These are phyloP conservation scores for Letharia lupina DNA, from an alignment of 495 filamentous ascomycete genomes.

Conservation along the genomic window DNA sequence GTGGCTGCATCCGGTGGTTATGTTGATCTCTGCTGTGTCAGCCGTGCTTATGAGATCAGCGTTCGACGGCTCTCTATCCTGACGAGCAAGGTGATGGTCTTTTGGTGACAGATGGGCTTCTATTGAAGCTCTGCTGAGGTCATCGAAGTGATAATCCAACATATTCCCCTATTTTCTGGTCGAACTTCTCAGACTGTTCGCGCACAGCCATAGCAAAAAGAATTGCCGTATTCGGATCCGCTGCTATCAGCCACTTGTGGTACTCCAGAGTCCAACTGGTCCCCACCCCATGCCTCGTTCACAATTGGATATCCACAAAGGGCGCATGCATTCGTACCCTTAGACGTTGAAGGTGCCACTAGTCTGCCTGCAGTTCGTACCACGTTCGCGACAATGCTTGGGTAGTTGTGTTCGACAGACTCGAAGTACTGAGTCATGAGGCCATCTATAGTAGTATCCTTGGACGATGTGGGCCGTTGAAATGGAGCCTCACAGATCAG, in stretches of 20 bases:
- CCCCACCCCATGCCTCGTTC: conserved; percentile 33
- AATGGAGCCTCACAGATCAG: conserved; percentile 38
- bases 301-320: conserved; percentile 40
- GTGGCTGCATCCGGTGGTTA: too few species aligned
- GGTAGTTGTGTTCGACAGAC: conserved; percentile 79
- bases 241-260: neutral
- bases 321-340: conserved; percentile 26
- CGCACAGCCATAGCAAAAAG: conserved; percentile 53
- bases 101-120: too few species aligned
- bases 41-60: too few species aligned
- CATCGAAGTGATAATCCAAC: neutral
- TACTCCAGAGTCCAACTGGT: conserved; percentile 23
- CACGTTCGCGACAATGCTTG: conserved; percentile 88
- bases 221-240: conserved; percentile 11
- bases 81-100: too few species aligned
- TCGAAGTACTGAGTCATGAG: conserved; percentile 83
- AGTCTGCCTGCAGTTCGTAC: conserved; percentile 80
- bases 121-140: too few species aligned
- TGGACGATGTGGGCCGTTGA: conserved; percentile 48
- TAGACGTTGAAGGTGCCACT: conserved; percentile 22
- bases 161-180: neutral
- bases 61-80: too few species aligned
- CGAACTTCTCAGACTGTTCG: conserved; percentile 32
- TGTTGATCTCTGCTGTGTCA: too few species aligned
- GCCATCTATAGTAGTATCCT: conserved; percentile 79